Percentiles rank a stretch among this genome's conserved stretches.
phyloP scores from a whole-genome alignment of 805 yeast genomes.

The Pichia californica region DNA sequence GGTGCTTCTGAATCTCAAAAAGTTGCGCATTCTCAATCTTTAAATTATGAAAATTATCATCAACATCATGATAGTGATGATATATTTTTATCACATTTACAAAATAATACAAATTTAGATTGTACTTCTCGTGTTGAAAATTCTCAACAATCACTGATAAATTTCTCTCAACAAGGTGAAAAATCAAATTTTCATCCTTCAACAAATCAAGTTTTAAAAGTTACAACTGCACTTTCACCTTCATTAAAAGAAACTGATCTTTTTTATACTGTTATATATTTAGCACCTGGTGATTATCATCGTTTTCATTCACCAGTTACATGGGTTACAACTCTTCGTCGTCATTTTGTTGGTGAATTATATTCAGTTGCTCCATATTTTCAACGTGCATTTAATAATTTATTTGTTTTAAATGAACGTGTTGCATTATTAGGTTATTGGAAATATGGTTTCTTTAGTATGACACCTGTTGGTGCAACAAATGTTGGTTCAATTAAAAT shows the following conservation, averaged over 20 bases:
- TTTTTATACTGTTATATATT: slow-evolving; percentile 84
- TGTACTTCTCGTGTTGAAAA: slow-evolving; percentile 6
- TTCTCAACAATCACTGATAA: slow-evolving; percentile 20
- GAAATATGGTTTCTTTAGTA: slow-evolving; percentile 94
- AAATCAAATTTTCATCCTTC: slow-evolving; percentile 36
- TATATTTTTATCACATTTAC: slow-evolving; percentile 10
- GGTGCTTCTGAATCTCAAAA: slow-evolving; percentile 47
- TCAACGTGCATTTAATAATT: slow-evolving; percentile 77
- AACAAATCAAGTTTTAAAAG: slow-evolving; percentile 21
- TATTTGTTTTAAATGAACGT: slow-evolving; percentile 89
- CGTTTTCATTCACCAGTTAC: slow-evolving; percentile 92
- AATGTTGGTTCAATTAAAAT: slow-evolving; percentile 93
- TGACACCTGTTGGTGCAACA: slow-evolving; percentile 99
- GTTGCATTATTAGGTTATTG: slow-evolving; percentile 93
- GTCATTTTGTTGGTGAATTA: slow-evolving; percentile 93
- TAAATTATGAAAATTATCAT: slow-evolving; percentile 4
- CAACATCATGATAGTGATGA: slow-evolving; percentile 12
- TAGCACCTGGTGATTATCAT: slow-evolving; percentile 98
- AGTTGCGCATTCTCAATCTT: slow-evolving; percentile 38
- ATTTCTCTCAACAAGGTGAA: slow-evolving; percentile 64
- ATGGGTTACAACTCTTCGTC: slow-evolving; percentile 91
- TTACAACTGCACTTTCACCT: slow-evolving; percentile 15
- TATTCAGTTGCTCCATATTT: slow-evolving; percentile 96
- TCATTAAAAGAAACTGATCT: slow-evolving; percentile 48
- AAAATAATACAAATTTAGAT: slow-evolving; percentile 13